Percentiles rank a stretch among this genome's conserved stretches.
Evolutionary conservation across 2,329 filamentous ascomycete species (phyloP).

Genomic region (Aureobasidium sp.): DNA sequence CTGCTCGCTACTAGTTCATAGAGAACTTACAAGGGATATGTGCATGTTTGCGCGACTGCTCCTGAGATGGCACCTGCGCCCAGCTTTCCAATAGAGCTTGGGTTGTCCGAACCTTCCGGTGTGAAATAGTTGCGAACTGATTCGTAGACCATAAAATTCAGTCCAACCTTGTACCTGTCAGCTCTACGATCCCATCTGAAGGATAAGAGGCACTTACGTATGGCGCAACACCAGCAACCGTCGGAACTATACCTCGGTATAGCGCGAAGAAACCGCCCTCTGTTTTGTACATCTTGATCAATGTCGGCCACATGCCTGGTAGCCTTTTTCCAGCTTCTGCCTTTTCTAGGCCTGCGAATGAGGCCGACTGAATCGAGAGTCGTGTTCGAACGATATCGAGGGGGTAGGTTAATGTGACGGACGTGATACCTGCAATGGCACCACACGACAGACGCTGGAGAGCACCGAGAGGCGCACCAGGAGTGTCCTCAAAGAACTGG

Average conservation of each 20-base stretch:
- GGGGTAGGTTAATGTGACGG: conserved; percentile 89
- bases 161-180: conserved; percentile 57
- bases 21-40: conserved; percentile 82
- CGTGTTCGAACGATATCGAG: conserved; percentile 96
- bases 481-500: conserved; percentile 67
- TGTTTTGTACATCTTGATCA: conserved; percentile 77
- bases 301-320: conserved; percentile 86
- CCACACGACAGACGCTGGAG: conserved; percentile 78
- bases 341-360: conserved; percentile 68
- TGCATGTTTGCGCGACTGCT: conserved; percentile 92
- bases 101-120: conserved; percentile 78
- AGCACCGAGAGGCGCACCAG: conserved; percentile 67
- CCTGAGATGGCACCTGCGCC: conserved; percentile 90
- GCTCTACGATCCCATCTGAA: conserved; percentile 13
- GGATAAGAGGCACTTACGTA: conserved; percentile 53
- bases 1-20: not conserved
- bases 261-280: conserved; percentile 80
- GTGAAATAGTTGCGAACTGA: conserved; percentile 77
- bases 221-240: conserved; percentile 88
- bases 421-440: conserved; percentile 87
- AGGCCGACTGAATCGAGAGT: conserved; percentile 94
- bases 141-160: conserved; percentile 99
- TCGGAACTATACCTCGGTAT: conserved; percentile 92
- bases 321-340: conserved; percentile 55
- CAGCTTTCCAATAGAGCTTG: conserved; percentile 71